phyloP scores from a whole-genome alignment of 768 basidiomycete genomes.

The Podaxis pistillaris region DNA sequence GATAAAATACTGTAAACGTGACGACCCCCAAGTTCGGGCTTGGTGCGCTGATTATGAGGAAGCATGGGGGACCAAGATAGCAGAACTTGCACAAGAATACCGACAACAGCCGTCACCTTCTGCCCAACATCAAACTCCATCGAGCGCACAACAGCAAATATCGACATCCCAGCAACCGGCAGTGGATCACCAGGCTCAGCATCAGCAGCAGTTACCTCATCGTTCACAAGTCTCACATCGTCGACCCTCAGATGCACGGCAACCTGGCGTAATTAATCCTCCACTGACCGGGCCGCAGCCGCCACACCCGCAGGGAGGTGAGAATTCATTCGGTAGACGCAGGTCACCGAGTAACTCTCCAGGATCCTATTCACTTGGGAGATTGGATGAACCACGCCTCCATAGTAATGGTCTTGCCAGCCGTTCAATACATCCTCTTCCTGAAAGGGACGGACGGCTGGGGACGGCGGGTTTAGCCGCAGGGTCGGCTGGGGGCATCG shows the following conservation, averaged over 20 bases:
- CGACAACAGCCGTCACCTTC: slow-evolving; percentile 36
- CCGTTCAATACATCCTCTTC: slow-evolving; percentile 17
- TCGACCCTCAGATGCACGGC: slow-evolving; percentile 33
- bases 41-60: slow-evolving; percentile 68
- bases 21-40: slow-evolving; percentile 50
- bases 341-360: slow-evolving; percentile 29
- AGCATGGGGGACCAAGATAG: slow-evolving; percentile 60
- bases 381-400: slow-evolving; percentile 35
- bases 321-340: slow-evolving; percentile 22
- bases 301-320: slow-evolving; percentile 28
- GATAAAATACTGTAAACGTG: slow-evolving; percentile 60
- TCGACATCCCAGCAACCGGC: slow-evolving; percentile 20
- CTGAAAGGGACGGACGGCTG: slow-evolving; percentile 20
- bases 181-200: slow-evolving; percentile 19
- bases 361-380: slow-evolving; percentile 28
- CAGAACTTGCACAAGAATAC: slow-evolving; percentile 44
- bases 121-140: slow-evolving; percentile 28
- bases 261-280: slow-evolving; percentile 20
- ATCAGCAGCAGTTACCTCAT: slow-evolving; percentile 20
- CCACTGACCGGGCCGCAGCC: slow-evolving; percentile 25
- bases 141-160: slow-evolving; percentile 21
- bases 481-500: slow-evolving; percentile 18
- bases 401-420: slow-evolving; percentile 21
- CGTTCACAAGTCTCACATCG: slow-evolving; percentile 25
- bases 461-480: slow-evolving; percentile 15